Base-by-base conservation (phyloP, 2,329 filamentous ascomycete species). In the Pestalotiopsis sp. region DNA sequence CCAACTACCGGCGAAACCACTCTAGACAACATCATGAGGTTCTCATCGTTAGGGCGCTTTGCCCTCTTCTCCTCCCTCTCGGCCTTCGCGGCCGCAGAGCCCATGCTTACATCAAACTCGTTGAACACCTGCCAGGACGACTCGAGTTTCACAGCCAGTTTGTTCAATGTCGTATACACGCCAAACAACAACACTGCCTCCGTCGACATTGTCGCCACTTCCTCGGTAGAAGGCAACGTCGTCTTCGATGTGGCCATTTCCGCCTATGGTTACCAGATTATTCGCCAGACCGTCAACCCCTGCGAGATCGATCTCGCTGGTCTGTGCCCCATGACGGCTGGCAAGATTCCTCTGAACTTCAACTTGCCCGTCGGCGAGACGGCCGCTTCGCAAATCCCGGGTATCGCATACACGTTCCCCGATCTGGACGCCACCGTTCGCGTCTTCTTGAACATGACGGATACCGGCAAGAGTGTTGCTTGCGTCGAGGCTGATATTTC, bases 321-420 rank as follows among this genome's bases (percentile, higher is more conserved):
- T 78, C 87, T 98, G 75, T 98, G 95, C 80, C 94, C 94, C 68
- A 97, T 98, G 94, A 92, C 89, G 71, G 89, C 93, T 9, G 94
- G 94, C 72, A 91, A 92, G 74, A 91, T 97, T 76, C 87, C 91
- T 66, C 86, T 97, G 75, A 85, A 88, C 63, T 92, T 91, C 75
- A 92, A 92, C 75, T 78, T 92, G 44, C 80, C 82, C 5, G 80
- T 94, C 56, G 81, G 84, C 22, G 73, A 79, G 20, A 81, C 84
- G 65, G 85, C 91, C 38, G 82, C 91, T 71, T 80, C 81, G 22
- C 78, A 87, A 66, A 89, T 97, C 76, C 94, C 94, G 67, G 85
- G 87, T 60, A 94, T 97, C 74, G 91, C 92, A 60, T 97, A 93
- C 79, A 91, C 86, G 52, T 91, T 97, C 64, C 93, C 93, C 61